Conservation (phyloP, 768 basidiomycete genomes). For the Tubosaeta sp. region DNA sequence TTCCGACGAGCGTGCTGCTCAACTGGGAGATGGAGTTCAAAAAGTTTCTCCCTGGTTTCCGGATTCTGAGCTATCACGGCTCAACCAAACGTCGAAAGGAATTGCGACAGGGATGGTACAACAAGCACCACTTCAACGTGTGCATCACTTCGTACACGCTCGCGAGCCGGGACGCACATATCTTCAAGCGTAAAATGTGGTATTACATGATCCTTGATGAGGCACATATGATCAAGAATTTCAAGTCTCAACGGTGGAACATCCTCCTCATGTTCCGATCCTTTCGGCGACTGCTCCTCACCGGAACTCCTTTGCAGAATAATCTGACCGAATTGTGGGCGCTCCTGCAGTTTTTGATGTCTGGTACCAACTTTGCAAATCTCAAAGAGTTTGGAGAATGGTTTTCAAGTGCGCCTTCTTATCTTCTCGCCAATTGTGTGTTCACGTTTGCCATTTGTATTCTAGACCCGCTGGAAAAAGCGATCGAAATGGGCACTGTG, state of each 20-base stretch:
- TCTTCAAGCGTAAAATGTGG: slow-evolving; percentile 91
- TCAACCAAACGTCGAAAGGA: slow-evolving; percentile 85
- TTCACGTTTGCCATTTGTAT: not conserved
- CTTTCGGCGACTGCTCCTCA: slow-evolving; percentile 82
- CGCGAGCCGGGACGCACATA: slow-evolving; percentile 85
- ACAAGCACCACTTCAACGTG: slow-evolving; percentile 86
- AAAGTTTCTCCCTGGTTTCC: slow-evolving; percentile 89
- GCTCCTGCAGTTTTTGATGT: slow-evolving; percentile 90
- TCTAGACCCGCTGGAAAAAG: slow-evolving; percentile 90
- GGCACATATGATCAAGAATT: slow-evolving; percentile 98
- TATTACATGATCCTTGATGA: slow-evolving; percentile 96
- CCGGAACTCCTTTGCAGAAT: slow-evolving; percentile 95
- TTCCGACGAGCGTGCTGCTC: slow-evolving; percentile 87
- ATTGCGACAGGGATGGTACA: slow-evolving; percentile 85
- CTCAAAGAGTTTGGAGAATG: slow-evolving; percentile 92
- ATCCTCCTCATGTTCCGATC: slow-evolving; percentile 85
- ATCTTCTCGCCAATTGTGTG: not conserved
- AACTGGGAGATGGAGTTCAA: slow-evolving; percentile 99
- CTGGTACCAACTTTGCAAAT: slow-evolving; percentile 83
- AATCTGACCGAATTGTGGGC: slow-evolving; percentile 97
- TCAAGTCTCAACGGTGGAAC: slow-evolving; percentile 91
- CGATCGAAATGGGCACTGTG: slow-evolving; percentile 77
- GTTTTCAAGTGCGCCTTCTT: slow-evolving; percentile 78
- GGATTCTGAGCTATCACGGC: slow-evolving; percentile 87
- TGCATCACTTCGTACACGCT: slow-evolving; percentile 94